These are phyloP conservation scores for Brassica nigra DNA, from an alignment of 345 rosid genomes.

Conservation along the genomic window DNA sequence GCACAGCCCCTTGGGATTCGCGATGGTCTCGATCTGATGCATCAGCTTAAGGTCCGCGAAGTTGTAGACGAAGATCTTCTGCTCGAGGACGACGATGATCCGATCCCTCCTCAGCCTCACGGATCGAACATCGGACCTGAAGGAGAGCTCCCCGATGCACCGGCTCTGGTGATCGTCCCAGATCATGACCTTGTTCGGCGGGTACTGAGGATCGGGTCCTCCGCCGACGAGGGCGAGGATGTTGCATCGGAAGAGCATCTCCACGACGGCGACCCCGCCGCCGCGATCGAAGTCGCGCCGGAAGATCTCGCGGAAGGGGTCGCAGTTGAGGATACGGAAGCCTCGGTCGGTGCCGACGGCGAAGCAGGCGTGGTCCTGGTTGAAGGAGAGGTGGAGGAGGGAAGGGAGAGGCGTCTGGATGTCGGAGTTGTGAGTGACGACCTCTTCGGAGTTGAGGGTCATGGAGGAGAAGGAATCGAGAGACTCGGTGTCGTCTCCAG, in stretches of 20 bases:
- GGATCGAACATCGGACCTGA: background rate
- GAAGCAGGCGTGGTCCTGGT: constrained; percentile 1
- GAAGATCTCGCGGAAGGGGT: background rate
- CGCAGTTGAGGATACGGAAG: background rate
- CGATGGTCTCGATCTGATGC: background rate
- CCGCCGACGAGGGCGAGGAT: background rate
- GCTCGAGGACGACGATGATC: background rate
- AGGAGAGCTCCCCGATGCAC: background rate
- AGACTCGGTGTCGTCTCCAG: background rate
- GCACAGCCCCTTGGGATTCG: background rate
- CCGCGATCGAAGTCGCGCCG: background rate
- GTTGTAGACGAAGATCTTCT: background rate
- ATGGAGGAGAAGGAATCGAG: background rate
- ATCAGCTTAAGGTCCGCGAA: background rate
- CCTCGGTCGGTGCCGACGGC: background rate
- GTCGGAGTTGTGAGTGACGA: background rate
- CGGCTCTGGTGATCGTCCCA: constrained; percentile 2
- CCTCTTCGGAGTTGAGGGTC: background rate
- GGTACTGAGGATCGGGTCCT: background rate
- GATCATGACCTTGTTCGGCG: background rate
- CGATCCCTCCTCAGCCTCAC: background rate
- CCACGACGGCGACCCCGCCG: background rate
- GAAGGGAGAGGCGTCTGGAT: background rate
- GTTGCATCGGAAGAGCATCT: background rate
- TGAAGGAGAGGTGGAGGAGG: background rate